These are phyloP conservation scores for Trichophyton verrucosum DNA, from an alignment of 2,329 filamentous ascomycete species.

Conservation along the genomic window DNA sequence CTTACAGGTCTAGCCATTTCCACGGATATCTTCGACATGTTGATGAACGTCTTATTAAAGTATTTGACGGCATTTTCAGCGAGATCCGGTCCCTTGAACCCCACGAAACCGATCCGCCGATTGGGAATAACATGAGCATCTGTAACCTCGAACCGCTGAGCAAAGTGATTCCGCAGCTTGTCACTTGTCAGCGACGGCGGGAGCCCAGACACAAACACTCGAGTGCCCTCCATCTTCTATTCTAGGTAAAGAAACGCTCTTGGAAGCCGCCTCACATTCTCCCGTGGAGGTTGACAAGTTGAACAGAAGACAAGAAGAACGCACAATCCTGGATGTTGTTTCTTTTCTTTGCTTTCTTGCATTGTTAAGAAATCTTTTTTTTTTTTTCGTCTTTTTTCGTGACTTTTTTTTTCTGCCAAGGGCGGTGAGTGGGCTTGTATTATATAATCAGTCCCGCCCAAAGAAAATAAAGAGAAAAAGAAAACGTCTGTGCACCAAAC, in stretches of 20 bases:
- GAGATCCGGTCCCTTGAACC: slow-evolving; percentile 72
- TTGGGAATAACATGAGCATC: slow-evolving; percentile 85
- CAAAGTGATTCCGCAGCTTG: slow-evolving; percentile 82
- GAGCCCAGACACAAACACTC: slow-evolving; percentile 58
- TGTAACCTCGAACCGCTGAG: slow-evolving; percentile 62
- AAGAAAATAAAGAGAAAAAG: no score
- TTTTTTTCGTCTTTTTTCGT: not conserved
- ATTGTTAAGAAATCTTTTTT: not conserved
- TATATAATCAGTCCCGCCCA: not conserved
- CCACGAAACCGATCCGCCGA: slow-evolving; percentile 87
- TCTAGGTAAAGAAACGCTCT: slow-evolving; percentile 9
- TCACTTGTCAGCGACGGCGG: slow-evolving; percentile 75
- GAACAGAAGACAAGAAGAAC: not conserved
- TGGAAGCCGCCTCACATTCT: no score
- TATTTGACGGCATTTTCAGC: slow-evolving; percentile 78
- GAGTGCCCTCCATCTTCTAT: slow-evolving; percentile 56
- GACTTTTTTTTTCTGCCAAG: slow-evolving; percentile 4
- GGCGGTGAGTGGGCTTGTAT: slow-evolving; percentile 18
- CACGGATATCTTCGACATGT: slow-evolving; percentile 86
- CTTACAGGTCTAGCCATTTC: slow-evolving; percentile 74
- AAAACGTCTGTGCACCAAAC: not conserved
- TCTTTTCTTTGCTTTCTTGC: no score
- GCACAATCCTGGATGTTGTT: not conserved
- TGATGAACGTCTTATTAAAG: slow-evolving; percentile 90
- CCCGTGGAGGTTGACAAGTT: not conserved